phyloP scores from a whole-genome alignment of 164 flowering plant genomes.

The Cinnamomum chago region DNA sequence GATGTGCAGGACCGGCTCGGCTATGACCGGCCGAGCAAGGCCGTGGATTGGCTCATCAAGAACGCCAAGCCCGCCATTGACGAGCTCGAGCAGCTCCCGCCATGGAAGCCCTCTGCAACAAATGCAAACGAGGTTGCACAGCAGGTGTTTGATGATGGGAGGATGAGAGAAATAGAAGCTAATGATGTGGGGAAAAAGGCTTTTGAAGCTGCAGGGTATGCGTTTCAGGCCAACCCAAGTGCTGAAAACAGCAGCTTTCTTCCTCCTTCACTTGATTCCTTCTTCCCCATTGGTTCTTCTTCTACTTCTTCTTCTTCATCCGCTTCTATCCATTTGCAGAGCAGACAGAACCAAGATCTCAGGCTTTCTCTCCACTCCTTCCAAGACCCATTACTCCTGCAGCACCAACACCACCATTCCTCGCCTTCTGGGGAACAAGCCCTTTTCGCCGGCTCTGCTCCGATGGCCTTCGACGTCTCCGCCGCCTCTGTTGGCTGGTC shows the following conservation, averaged over 20 bases:
- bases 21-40: constrained; percentile 49
- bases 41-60: constrained; percentile 52
- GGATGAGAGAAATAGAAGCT: too few species aligned
- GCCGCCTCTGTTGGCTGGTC: constrained; percentile 42
- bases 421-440: constrained; percentile 21
- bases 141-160: too few species aligned
- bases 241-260: constrained; percentile 17
- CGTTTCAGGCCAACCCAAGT: constrained; percentile 7
- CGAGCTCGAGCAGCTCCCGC: constrained; percentile 36
- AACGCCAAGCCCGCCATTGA: constrained; percentile 47
- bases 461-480: constrained; percentile 36
- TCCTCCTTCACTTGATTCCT: constrained; percentile 71
- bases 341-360: constrained; percentile 37
- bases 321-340: constrained; percentile 33
- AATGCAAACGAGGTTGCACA: too few species aligned
- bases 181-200: constrained; percentile 16
- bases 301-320: constrained; percentile 8
- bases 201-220: constrained; percentile 7
- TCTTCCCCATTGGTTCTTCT: constrained; percentile 40
- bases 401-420: constrained; percentile 10
- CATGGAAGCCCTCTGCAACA: constrained; percentile 34
- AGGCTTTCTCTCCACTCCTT: constrained; percentile 66
- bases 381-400: constrained; percentile 34
- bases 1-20: constrained; percentile 51
- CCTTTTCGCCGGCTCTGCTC: constrained; percentile 35